A percentile compares a stretch with the other conserved stretches of the same genome.
These are phyloP conservation scores for Aureobasidium leucospermi DNA, from an alignment of 2,329 filamentous ascomycete species.

Conservation along the genomic window DNA sequence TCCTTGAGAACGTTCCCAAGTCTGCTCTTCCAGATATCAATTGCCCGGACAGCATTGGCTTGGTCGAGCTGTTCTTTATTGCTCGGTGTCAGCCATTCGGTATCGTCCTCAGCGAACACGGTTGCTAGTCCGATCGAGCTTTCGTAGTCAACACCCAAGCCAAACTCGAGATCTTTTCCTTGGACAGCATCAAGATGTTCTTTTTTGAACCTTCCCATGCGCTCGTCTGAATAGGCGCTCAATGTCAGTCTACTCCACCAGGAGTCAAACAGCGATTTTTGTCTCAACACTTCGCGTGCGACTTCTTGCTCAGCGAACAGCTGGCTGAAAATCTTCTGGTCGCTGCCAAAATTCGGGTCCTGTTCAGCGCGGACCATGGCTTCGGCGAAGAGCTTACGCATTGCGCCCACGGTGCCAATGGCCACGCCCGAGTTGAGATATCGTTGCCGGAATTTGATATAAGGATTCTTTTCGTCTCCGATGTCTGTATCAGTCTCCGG, in stretches of 20 bases:
- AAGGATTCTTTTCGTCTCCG: conserved; percentile 28
- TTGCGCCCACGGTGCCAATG: conserved; percentile 21
- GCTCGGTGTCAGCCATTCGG: conserved; percentile 20
- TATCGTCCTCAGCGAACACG: conserved; percentile 23
- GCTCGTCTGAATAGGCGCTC: background rate
- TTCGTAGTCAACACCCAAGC: conserved; percentile 24
- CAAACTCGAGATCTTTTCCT: conserved; percentile 30
- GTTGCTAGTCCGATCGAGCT: conserved; percentile 22
- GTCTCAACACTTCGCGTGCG: conserved; percentile 23
- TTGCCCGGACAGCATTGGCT: conserved; percentile 14
- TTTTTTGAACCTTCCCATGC: conserved; percentile 16
- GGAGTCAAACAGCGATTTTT: conserved; percentile 28
- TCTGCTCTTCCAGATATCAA: conserved; percentile 14
- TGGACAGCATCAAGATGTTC: conserved; percentile 20
- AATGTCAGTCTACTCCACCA: conserved; percentile 6
- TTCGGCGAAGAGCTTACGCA: conserved; percentile 22
- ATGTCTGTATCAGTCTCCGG: conserved; percentile 42
- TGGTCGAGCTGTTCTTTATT: conserved; percentile 15
- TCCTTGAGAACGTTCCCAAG: conserved; percentile 18
- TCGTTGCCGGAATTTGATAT: conserved; percentile 31
- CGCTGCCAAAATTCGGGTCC: conserved; percentile 24
- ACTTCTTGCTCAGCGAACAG: conserved; percentile 27
- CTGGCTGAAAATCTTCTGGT: conserved; percentile 31
- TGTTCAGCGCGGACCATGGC: conserved; percentile 26
- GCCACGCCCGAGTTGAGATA: conserved; percentile 28